Percentiles rank a stretch among this genome's conserved stretches.
Conservation (phyloP, 2,329 filamentous ascomycete species). For the Diaporthe vexans region DNA sequence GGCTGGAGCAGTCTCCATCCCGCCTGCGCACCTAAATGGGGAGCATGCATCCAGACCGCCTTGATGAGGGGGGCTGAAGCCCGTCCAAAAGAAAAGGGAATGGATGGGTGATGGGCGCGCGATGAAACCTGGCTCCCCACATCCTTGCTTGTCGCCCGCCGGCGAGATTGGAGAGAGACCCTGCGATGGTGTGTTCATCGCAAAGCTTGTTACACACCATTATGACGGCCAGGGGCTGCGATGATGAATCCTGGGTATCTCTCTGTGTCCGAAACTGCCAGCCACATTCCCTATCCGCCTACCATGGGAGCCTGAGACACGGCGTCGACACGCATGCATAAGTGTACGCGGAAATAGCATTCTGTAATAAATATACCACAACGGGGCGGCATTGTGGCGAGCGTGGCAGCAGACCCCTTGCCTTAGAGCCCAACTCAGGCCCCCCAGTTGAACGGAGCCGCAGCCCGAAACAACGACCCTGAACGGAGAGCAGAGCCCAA, state of each 20-base stretch:
- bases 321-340: background rate
- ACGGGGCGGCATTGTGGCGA: background rate
- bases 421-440: background rate
- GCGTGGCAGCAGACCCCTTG: background rate
- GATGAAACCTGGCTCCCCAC: constrained; percentile 28
- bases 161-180: constrained; percentile 26
- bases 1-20: constrained; percentile 4
- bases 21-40: background rate
- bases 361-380: background rate
- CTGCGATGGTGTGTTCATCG: constrained; percentile 33
- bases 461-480: constrained; percentile 13
- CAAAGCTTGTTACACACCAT: constrained; percentile 26
- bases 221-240: background rate
- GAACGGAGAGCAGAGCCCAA: background rate
- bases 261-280: constrained; percentile 8
- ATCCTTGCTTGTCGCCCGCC: constrained; percentile 2
- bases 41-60: constrained; percentile 29
- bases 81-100: constrained; percentile 13
- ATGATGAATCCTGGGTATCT: background rate
- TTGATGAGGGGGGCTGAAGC: constrained; percentile 19
- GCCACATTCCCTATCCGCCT: background rate
- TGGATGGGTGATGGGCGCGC: constrained; percentile 30
- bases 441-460: background rate
- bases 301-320: constrained; percentile 3
- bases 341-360: background rate